Conservation (phyloP, 2,329 filamentous ascomycete genomes). For the Neoarthrinium moseri region DNA sequence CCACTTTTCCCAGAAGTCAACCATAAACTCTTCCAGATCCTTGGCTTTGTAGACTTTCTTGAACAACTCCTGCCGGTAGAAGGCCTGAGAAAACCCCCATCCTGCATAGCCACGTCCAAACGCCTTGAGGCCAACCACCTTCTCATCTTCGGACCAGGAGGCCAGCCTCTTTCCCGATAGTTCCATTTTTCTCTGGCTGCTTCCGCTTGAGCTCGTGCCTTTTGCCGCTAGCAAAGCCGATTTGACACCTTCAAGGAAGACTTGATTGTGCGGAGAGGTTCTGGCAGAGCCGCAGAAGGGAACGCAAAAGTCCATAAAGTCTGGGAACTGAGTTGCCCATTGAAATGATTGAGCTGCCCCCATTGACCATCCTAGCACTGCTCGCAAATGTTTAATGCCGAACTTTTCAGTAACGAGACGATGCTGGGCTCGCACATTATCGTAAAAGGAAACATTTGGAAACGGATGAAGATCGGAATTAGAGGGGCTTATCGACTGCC, state of each 20-base stretch:
- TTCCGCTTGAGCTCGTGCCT: conserved; percentile 49
- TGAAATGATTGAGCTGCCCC: conserved; percentile 63
- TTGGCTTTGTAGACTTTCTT: conserved; percentile 63
- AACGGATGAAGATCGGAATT: conserved; percentile 57
- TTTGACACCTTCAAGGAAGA: conserved; percentile 62
- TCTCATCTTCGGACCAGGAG: conserved; percentile 52
- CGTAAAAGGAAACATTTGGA: conserved; percentile 62
- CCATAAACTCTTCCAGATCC: conserved; percentile 70
- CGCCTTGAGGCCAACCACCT: conserved; percentile 58
- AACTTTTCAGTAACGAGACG: conserved; percentile 62
- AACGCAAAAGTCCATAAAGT: conserved; percentile 64
- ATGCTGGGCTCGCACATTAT: conserved; percentile 68
- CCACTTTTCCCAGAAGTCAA: conserved; percentile 19
- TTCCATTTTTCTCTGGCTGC: conserved; percentile 40
- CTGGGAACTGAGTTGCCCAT: conserved; percentile 61
- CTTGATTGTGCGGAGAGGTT: conserved; percentile 65
- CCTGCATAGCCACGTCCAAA: conserved; percentile 75
- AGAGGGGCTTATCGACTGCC: conserved; percentile 66
- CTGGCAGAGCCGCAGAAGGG: conserved; percentile 67
- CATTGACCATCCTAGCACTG: conserved; percentile 71
- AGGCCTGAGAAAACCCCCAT: conserved; percentile 78
- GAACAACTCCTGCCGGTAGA: conserved; percentile 70
- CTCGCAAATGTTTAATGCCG: conserved; percentile 56
- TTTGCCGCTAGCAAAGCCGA: conserved; percentile 55
- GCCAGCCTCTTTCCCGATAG: conserved; percentile 33